Base-by-base conservation (phyloP, 768 basidiomycete genomes). In the Suillus lakei region DNA sequence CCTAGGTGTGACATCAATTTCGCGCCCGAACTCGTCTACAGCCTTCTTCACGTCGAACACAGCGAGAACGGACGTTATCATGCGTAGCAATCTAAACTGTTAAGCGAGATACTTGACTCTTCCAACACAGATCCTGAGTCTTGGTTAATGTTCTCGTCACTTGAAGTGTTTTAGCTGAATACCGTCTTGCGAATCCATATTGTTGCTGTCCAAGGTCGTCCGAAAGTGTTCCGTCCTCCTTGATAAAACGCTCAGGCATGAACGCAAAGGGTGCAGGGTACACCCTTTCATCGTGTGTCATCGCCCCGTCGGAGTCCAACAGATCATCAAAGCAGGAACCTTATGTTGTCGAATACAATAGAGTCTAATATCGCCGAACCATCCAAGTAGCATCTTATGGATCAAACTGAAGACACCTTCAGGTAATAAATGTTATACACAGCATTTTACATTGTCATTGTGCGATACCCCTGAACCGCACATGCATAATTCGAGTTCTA, bases 401-500 rank as follows among this genome's bases (percentile, higher is more conserved):
- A 54, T 34, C 7, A 26, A 7, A 30, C 30, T 23, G 6, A 13
- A 51, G 55, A 48, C 51, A 8, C 77, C 76, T 51, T 74, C 73
- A 0, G 79, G 80, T 34, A 81, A 71, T 36, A 66, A 71, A 65
- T 72, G 3, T 68, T 61, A 61, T 77, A 79, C 12, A 73, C 65
- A 65, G 77, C 77, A 61, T 79, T 68, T 43, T 73, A 72, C 3
- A 66, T 70, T 1, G 67, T 60, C 21, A 69, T 60, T 7, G 34
- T 34, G 34, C 34, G 34, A 71, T 1, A 75, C 67, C 6, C 79
- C 79, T 71, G 68, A 0, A 43, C 18, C 8, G 30, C 12, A 13
- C 18, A 34, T 34, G 34, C 6, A 21, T 39, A 26, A 6, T 55
- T 23, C 58, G 30, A 59, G 58, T 34, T 34, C 34, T 12, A 5